phyloP scores from a whole-genome alignment of 768 basidiomycete species.

The Amanita exitialis region DNA sequence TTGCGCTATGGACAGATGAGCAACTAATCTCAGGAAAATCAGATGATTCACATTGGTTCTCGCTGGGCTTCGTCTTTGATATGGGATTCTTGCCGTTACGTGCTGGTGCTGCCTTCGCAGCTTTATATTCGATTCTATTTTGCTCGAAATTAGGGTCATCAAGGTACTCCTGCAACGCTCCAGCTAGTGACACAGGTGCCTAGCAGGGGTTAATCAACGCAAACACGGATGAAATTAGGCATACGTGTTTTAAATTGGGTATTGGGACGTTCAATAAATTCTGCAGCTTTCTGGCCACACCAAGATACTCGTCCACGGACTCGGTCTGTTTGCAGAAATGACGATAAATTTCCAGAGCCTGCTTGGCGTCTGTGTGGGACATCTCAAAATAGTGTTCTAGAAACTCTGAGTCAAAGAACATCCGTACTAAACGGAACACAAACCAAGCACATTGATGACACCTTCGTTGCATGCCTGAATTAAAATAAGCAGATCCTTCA shows the following conservation, averaged over 20 bases:
- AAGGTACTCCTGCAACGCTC: conserved; percentile 90
- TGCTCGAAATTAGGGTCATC: conserved; percentile 96
- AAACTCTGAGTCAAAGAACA: conserved; percentile 17
- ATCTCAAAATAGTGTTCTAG: conserved; percentile 98
- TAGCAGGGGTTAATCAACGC: conserved; percentile 18
- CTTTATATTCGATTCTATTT: conserved; percentile 86
- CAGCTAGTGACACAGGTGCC: conserved; percentile 94
- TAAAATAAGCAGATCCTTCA: conserved; percentile 91
- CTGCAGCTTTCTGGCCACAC: conserved; percentile 86
- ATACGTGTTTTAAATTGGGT: conserved; percentile 85
- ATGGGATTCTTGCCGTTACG: conserved; percentile 12
- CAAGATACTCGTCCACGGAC: conserved; percentile 84
- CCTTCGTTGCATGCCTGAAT: conserved; percentile 98
- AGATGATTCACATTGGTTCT: conserved; percentile 19
- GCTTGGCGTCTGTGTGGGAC: conserved; percentile 85
- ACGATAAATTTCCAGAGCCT: conserved; percentile 82
- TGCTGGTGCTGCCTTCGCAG: conserved; percentile 63
- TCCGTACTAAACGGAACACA: conserved; percentile 14
- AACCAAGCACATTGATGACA: conserved; percentile 72
- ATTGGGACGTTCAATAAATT: conserved; percentile 90
- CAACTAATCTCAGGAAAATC: not conserved
- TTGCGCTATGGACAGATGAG: not conserved
- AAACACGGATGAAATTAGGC: conserved; percentile 13
- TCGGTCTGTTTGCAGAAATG: conserved; percentile 94
- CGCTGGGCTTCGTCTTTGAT: conserved; percentile 15